phyloP scores from a whole-genome alignment of 768 basidiomycete species.

The Lactarius trivialis region DNA sequence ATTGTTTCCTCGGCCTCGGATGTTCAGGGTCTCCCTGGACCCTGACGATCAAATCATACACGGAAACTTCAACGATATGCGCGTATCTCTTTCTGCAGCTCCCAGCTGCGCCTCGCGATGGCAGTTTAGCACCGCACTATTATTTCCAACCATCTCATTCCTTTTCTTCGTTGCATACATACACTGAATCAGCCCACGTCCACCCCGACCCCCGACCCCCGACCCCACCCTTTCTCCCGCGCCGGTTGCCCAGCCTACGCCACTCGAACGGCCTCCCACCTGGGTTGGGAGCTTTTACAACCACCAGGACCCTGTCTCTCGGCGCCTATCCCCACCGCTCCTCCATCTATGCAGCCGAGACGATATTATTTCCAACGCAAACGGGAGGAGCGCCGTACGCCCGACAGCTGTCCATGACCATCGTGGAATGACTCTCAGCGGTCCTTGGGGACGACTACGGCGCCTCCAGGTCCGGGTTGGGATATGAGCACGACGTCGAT shows the following conservation, averaged over 20 bases:
- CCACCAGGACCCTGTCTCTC: slow-evolving; percentile 56
- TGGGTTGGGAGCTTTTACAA: no score
- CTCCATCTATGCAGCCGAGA: neutral
- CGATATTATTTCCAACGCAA: slow-evolving; percentile 15
- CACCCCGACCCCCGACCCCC: slow-evolving; percentile 5
- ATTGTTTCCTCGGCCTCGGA: no score
- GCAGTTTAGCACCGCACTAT: slow-evolving; percentile 12
- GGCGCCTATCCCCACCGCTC: slow-evolving; percentile 25
- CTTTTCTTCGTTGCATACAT: slow-evolving; percentile 7
- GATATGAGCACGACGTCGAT: slow-evolving; percentile 90
- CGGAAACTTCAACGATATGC: no score
- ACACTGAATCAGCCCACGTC: no score
- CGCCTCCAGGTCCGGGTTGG: slow-evolving; percentile 60
- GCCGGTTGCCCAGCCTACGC: slow-evolving; percentile 25
- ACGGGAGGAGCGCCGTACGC: slow-evolving; percentile 87
- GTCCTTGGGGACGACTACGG: slow-evolving; percentile 38
- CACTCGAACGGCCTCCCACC: no score
- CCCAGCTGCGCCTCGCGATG: neutral
- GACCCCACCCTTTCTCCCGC: neutral
- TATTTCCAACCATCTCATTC: slow-evolving; percentile 18
- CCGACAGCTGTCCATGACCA: no score
- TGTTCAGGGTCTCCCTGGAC: no score
- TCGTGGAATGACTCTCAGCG: slow-evolving; percentile 89
- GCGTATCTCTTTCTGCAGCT: no score
- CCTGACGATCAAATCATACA: no score